Evolutionary conservation across 2,329 filamentous ascomycete species (phyloP).

Genomic region (Pseudovirgaria hyperparasitica): DNA sequence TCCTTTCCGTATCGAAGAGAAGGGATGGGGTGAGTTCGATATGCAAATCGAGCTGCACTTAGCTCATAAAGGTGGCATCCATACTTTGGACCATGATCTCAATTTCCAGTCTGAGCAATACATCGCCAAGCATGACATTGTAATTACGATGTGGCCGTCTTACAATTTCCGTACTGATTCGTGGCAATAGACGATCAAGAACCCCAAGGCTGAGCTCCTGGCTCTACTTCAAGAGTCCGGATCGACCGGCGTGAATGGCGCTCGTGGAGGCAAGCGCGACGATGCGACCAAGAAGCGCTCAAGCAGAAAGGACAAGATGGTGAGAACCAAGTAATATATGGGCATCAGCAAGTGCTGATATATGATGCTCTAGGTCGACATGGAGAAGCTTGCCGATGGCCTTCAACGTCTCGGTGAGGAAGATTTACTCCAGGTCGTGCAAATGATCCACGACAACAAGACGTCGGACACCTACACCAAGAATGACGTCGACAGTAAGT

Average conservation of each 20-base stretch:
- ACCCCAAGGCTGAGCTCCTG: constrained; percentile 78
- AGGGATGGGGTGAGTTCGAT: constrained; percentile 98
- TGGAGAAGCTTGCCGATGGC: constrained; percentile 92
- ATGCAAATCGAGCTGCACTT: constrained; percentile 76
- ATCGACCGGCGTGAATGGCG: constrained; percentile 50
- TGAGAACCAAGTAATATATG: constrained; percentile 15
- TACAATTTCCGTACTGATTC: constrained; percentile 1
- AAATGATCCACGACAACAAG: constrained; percentile 98
- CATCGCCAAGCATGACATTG: constrained; percentile 66
- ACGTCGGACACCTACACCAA: constrained; percentile 87
- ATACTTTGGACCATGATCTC: constrained; percentile 71
- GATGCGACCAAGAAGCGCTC: constrained; percentile 65
- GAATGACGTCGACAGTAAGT: constrained; percentile 88
- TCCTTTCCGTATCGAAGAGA: constrained; percentile 81
- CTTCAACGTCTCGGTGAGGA: constrained; percentile 84
- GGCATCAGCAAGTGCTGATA: background rate
- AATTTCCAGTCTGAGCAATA: constrained; percentile 79
- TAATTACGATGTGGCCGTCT: constrained; percentile 24
- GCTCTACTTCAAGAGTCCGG: constrained; percentile 71
- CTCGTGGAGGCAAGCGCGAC: constrained; percentile 51
- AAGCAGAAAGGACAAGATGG: constrained; percentile 51
- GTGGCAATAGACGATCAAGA: constrained; percentile 59
- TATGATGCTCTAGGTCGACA: constrained; percentile 48
- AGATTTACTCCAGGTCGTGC: constrained; percentile 85
- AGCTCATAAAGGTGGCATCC: constrained; percentile 74